Percentiles rank a stretch among this genome's conserved stretches.
Evolutionary conservation across 116 monocot genomes (phyloP).

Genomic region (Phalaenopsis hybrid): DNA sequence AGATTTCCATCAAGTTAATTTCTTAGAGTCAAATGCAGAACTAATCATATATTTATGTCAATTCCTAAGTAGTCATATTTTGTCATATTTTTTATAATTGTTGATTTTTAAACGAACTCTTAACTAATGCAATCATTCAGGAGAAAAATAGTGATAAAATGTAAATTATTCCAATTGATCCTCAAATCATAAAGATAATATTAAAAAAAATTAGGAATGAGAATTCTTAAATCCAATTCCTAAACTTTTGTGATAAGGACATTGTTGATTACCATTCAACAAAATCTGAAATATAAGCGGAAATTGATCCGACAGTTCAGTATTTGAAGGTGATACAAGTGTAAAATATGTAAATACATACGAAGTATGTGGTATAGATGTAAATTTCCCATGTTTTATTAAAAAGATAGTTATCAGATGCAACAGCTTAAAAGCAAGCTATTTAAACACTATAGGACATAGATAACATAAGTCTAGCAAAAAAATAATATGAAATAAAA

Average conservation of each 20-base stretch:
- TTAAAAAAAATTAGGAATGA: background rate
- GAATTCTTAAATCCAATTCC: background rate
- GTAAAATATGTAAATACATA: no score
- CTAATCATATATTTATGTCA: no score
- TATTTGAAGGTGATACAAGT: background rate
- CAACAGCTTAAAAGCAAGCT: background rate
- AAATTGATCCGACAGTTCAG: background rate
- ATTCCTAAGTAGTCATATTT: no score
- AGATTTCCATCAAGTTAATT: no score
- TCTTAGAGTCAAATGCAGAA: no score
- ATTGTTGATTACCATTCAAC: background rate
- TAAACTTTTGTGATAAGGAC: background rate
- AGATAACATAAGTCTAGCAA: background rate
- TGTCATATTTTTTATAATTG: no score
- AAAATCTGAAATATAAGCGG: background rate
- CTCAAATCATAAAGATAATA: no score
- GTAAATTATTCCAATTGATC: no score
- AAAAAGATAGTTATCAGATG: background rate
- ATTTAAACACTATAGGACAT: background rate
- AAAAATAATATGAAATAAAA: background rate
- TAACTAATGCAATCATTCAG: no score
- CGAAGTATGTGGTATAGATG: no score
- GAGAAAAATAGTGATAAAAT: no score
- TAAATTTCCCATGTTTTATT: background rate
- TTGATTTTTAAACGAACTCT: no score